Percentiles rank a stretch among this genome's conserved stretches.
These are phyloP conservation scores for Leptosphaerulina australis DNA, from an alignment of 2,329 filamentous ascomycete genomes.

Conservation along the genomic window DNA sequence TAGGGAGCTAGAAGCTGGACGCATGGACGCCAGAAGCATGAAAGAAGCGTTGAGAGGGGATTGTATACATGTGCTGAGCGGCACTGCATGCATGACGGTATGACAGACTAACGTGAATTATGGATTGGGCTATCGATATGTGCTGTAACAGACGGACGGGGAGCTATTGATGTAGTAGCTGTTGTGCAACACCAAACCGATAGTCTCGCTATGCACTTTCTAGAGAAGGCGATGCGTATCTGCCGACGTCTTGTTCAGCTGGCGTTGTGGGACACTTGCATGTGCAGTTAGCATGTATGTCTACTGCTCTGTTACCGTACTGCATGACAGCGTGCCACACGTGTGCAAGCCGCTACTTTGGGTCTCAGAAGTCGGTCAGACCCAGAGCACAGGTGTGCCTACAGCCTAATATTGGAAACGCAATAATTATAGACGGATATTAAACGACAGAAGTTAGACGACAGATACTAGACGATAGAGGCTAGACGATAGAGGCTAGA, in stretches of 20 bases:
- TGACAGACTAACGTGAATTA: not conserved
- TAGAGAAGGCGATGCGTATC: not conserved
- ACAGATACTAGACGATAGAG: no score
- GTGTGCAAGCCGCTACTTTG: constrained; percentile 15
- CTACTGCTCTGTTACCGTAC: constrained; percentile 6
- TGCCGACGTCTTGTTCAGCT: no score
- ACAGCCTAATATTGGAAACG: not conserved
- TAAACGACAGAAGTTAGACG: no score
- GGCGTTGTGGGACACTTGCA: not conserved
- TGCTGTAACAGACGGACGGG: constrained; percentile 2
- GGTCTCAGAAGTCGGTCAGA: constrained; percentile 10
- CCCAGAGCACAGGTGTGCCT: constrained; percentile 4
- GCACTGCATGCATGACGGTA: constrained; percentile 7
- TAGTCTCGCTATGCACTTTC: not conserved
- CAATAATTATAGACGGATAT: no score
- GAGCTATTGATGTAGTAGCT: not conserved
- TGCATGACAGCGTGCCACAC: constrained; percentile 16
- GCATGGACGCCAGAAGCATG: constrained; percentile 13
- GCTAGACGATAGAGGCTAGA: no score
- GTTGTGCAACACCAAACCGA: constrained; percentile 3
- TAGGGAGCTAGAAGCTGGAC: not conserved
- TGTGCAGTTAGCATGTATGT: constrained; percentile 5
- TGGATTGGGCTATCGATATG: constrained; percentile 7
- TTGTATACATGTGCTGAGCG: not conserved
- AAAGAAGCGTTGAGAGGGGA: constrained; percentile 8